Percentiles rank a stretch among this genome's conserved stretches.
phyloP scores from a whole-genome alignment of 768 basidiomycete genomes.

The Phaeotremella skinneri region DNA sequence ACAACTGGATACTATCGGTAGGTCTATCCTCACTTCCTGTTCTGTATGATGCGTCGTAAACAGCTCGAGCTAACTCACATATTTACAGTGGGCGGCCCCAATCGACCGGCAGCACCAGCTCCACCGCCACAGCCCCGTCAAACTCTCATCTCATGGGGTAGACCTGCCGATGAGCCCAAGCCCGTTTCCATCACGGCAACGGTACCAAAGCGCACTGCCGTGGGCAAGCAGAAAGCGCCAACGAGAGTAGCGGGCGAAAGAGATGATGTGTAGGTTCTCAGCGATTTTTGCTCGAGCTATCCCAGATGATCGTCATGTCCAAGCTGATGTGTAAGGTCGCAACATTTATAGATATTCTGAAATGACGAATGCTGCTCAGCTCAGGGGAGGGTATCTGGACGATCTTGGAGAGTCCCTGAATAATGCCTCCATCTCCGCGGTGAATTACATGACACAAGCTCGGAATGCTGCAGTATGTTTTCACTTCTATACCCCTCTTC shows the following conservation, averaged over 20 bases:
- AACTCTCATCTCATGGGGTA: slow-evolving; percentile 49
- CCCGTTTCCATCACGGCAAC: slow-evolving; percentile 18
- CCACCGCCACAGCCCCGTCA: slow-evolving; percentile 37
- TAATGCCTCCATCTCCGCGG: slow-evolving; percentile 35
- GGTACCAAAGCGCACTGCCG: slow-evolving; percentile 36
- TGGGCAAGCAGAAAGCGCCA: slow-evolving; percentile 29
- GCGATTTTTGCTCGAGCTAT: background rate
- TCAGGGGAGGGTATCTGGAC: slow-evolving; percentile 46
- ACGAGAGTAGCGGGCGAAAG: slow-evolving; percentile 35
- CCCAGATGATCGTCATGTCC: background rate
- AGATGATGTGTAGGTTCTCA: slow-evolving; percentile 41
- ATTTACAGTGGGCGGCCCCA: slow-evolving; percentile 50
- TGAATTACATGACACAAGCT: slow-evolving; percentile 40
- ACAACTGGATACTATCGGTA: slow-evolving; percentile 49
- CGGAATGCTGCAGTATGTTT: slow-evolving; percentile 44
- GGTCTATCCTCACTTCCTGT: background rate
- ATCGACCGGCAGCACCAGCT: slow-evolving; percentile 42
- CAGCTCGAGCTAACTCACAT: background rate
- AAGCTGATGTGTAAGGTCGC: background rate
- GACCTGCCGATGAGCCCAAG: slow-evolving; percentile 36
- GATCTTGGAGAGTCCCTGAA: slow-evolving; percentile 40
- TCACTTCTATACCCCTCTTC: background rate
- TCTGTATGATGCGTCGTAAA: background rate
- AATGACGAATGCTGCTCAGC: slow-evolving; percentile 43
- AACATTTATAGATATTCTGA: slow-evolving; percentile 43